phyloP scores from a whole-genome alignment of 2,329 filamentous ascomycete species.

The Aspergillus hortae region DNA sequence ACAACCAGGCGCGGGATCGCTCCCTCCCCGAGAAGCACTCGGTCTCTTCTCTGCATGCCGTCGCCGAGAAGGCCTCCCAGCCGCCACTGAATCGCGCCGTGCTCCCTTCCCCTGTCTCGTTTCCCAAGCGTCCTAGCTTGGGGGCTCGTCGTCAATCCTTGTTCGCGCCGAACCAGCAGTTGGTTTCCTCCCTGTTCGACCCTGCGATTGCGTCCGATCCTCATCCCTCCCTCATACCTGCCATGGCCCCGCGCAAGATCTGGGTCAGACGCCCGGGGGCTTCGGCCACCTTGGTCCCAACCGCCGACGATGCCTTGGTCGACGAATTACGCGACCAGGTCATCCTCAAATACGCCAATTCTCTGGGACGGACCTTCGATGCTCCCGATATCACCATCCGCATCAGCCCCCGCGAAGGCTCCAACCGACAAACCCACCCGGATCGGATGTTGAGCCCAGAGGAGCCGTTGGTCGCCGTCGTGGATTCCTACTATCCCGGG shows the following conservation, averaged over 20 bases:
- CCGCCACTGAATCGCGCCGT: conserved; percentile 11
- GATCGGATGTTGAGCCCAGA: conserved; percentile 79
- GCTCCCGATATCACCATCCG: conserved; percentile 82
- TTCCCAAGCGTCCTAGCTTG: conserved; percentile 31
- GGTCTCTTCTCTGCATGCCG: conserved; percentile 21
- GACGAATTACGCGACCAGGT: conserved; percentile 94
- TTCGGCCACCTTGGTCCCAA: conserved; percentile 81
- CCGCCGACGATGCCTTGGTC: conserved; percentile 83
- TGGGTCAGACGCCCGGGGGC: conserved; percentile 88
- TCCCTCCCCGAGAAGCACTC: conserved; percentile 3
- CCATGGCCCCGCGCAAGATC: conserved; percentile 63
- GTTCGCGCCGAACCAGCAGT: conserved; percentile 37
- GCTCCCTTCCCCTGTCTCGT: conserved; percentile 10
- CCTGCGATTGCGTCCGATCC: conserved; percentile 18
- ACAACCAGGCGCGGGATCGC: background rate
- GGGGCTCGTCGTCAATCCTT: conserved; percentile 38
- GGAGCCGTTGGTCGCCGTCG: conserved; percentile 71
- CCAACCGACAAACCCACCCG: conserved; percentile 41
- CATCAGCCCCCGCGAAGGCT: conserved; percentile 65
- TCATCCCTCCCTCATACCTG: conserved; percentile 17
- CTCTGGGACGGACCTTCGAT: conserved; percentile 82
- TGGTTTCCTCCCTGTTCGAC: conserved; percentile 35
- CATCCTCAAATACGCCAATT: conserved; percentile 89
- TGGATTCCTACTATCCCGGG: conserved; percentile 80
- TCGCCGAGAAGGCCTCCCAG: conserved; percentile 22